These are phyloP conservation scores for Rhynchosporium secalis DNA, from an alignment of 2,329 filamentous ascomycete genomes.

Conservation along the genomic window DNA sequence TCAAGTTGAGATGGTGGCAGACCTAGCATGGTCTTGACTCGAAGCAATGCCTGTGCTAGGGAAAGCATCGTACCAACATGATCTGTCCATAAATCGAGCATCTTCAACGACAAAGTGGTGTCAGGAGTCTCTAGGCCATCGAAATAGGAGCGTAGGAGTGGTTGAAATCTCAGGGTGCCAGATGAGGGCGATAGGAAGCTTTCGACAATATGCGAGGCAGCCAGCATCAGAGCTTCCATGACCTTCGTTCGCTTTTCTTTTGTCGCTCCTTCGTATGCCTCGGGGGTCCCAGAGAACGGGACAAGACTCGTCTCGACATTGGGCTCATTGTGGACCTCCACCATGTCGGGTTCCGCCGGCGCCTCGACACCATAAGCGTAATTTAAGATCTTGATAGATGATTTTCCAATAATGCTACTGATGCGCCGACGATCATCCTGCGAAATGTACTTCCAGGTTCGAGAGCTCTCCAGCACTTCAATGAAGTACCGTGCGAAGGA, in stretches of 20 bases:
- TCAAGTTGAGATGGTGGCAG: conserved; percentile 67
- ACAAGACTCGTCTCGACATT: conserved; percentile 4
- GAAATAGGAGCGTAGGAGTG: conserved; percentile 70
- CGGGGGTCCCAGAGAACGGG: neutral
- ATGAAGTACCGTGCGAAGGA: conserved; percentile 74
- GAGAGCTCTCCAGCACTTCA: conserved; percentile 82
- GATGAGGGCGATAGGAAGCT: conserved; percentile 72
- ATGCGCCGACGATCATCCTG: conserved; percentile 69
- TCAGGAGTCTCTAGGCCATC: conserved; percentile 59
- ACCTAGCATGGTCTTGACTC: conserved; percentile 64
- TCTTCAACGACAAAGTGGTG: conserved; percentile 61
- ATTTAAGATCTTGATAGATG: conserved; percentile 70
- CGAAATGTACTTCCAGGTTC: conserved; percentile 79
- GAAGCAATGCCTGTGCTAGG: conserved; percentile 70
- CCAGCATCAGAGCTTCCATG: conserved; percentile 57
- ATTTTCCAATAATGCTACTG: conserved; percentile 64
- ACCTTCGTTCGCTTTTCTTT: conserved; percentile 23
- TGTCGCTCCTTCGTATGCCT: neutral
- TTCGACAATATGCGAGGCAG: conserved; percentile 74
- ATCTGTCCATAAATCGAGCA: conserved; percentile 55
- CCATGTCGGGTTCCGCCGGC: conserved; percentile 44
- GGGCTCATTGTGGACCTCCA: conserved; percentile 36
- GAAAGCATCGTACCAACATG: conserved; percentile 65
- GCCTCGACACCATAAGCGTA: conserved; percentile 77
- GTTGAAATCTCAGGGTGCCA: conserved; percentile 72